phyloP scores from a whole-genome alignment of 169 alveolate genomes.

The Toxoplasma gondii region DNA sequence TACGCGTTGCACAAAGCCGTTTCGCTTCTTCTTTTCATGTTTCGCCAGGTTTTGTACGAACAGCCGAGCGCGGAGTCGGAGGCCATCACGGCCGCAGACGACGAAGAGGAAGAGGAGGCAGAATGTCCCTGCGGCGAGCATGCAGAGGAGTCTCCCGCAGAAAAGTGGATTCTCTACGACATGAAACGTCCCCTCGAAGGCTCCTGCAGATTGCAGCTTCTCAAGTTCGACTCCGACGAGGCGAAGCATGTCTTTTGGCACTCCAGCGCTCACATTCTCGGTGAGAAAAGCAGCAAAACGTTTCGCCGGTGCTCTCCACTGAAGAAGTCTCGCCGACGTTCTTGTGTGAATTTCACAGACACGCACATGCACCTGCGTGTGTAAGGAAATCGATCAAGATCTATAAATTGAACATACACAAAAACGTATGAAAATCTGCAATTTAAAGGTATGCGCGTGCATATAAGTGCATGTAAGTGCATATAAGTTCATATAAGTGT shows the following conservation, averaged over 20 bases:
- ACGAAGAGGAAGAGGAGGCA: conserved; percentile 51
- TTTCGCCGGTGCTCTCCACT: background rate
- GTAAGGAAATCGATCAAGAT: no score
- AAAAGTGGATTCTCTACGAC: conserved; percentile 93
- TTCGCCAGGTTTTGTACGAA: conserved; percentile 44
- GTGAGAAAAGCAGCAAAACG: conserved; percentile 29
- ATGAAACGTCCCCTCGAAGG: conserved; percentile 97
- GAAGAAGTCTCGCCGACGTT: background rate
- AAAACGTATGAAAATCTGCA: no score
- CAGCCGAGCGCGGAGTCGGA: background rate
- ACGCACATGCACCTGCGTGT: no score
- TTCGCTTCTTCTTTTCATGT: no score
- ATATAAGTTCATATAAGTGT: no score
- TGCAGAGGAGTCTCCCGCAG: conserved; percentile 75
- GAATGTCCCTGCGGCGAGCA: conserved; percentile 86
- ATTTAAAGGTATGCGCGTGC: no score
- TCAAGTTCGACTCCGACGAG: conserved; percentile 90
- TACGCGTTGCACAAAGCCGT: no score
- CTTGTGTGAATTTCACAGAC: background rate
- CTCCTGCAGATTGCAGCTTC: conserved; percentile 76
- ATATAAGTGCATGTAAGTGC: no score
- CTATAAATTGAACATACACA: no score
- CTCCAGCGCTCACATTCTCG: conserved; percentile 97
- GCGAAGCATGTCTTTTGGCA: conserved; percentile 98
- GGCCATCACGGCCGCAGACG: conserved; percentile 59